These are phyloP conservation scores for Gloeopeniophorella convolvens DNA, from an alignment of 768 basidiomycete genomes.

Conservation along the genomic window DNA sequence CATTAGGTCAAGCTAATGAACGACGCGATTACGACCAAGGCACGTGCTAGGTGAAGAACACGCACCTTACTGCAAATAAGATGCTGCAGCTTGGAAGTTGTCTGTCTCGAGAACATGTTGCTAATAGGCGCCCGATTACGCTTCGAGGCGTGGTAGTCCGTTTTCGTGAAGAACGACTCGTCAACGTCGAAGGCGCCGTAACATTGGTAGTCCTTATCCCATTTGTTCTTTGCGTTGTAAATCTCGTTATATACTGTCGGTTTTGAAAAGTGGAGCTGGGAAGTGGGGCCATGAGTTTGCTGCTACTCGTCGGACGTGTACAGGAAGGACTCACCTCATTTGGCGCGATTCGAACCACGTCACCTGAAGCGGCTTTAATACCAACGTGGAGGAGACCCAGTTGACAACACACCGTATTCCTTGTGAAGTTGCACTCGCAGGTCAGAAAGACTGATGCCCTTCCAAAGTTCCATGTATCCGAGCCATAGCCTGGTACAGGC, in stretches of 20 bases:
- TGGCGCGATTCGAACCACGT: conserved; percentile 11
- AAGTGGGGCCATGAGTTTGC: neutral
- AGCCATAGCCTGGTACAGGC: conserved; percentile 16
- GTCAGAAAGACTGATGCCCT: conserved; percentile 3
- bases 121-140: conserved; percentile 28
- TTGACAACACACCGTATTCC: conserved; percentile 2
- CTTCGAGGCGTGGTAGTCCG: conserved; percentile 31
- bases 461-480: conserved; percentile 11
- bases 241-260: conserved; percentile 14
- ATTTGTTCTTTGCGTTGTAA: conserved; percentile 20
- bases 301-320: too few relatives aligned
- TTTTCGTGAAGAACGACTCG: conserved; percentile 33
- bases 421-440: conserved; percentile 8
- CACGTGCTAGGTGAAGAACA: neutral
- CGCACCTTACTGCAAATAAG: conserved; percentile 30
- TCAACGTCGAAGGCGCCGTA: conserved; percentile 34
- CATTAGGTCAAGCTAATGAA: conserved; percentile 30
- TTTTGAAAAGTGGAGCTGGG: conserved; percentile 11
- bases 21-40: neutral
- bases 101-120: conserved; percentile 35
- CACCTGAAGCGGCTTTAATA: neutral
- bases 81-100: conserved; percentile 32
- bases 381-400: neutral
- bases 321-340: conserved; percentile 6
- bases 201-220: conserved; percentile 35